Base-by-base conservation (phyloP, 202 grass and related monocot species). In the Bolboschoenoplectus hybrid region DNA sequence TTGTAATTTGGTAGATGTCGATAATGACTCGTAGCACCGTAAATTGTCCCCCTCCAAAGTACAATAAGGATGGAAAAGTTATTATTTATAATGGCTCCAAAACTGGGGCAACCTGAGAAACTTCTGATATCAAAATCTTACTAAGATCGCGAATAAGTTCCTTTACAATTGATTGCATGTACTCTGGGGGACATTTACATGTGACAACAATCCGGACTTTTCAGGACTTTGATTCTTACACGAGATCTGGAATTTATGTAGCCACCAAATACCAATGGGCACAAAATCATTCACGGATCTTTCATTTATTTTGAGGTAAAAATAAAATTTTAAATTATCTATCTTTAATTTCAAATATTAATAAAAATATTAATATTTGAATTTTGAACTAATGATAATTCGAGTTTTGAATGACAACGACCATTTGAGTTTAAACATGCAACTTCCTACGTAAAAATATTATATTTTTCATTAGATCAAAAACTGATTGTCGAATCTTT, bases 151-250 rank as follows among this genome's bases (percentile, higher is more conserved):
- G 47, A 84, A 84, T 79, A 79, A 70, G 19, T 39, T 12, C 45
- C n/a, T 26, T 70, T 67, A 5, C 36, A 70, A 14, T n/a, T 58
- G 55, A 20, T 1, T 71, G 81, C 26, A 84, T 71, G 63, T 71
- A 69, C 63, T 53, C 34, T n/a, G 3, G 36, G 81, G 63, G 2
- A 71, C 63, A 84, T 40, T 68, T 69, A 39, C 81, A 84, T 84
- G 64, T 71, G 81, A 69, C 63, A 65, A 69, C 63, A 36, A 70
- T 45, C 17, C 4, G 34, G 13, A 50, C 14, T 1, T 67, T 3
- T 84, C 14, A 71, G 20, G 61, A 32, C 57, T 1, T 55, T 84
- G 63, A 67, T 68, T 84, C 82, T 84, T 41, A 49, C 62, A 50
- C 38, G 46, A 82, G 81, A 82, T 67, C 26, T 82, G 58, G 75